These are phyloP conservation scores for Aspergillus pseudoglaucus DNA, from an alignment of 2,329 filamentous ascomycete genomes.

Conservation along the genomic window DNA sequence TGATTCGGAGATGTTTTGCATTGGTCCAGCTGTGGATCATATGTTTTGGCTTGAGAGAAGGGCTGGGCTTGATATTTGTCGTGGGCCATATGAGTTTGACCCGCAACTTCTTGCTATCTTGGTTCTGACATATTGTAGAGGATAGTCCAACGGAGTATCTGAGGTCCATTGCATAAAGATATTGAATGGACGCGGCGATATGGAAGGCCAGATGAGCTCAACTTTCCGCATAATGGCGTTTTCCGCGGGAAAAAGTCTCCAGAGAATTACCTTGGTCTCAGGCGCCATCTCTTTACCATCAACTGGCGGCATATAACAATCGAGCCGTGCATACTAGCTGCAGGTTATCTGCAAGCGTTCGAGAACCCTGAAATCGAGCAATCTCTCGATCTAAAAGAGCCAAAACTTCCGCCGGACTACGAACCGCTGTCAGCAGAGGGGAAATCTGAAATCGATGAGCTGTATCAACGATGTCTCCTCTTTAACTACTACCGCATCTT, in stretches of 20 bases:
- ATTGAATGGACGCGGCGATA: conserved; percentile 11
- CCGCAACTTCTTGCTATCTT: no score
- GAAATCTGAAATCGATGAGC: conserved; percentile 14
- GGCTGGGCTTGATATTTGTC: conserved; percentile 10
- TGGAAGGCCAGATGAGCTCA: conserved; percentile 12
- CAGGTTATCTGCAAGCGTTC: conserved; percentile 13
- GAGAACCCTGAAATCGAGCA: conserved; percentile 15
- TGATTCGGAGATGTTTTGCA: conserved; percentile 12
- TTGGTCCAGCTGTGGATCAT: conserved; percentile 17
- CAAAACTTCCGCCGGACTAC: conserved; percentile 12
- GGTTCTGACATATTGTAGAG: conserved; percentile 4
- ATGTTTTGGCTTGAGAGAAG: conserved; percentile 21
- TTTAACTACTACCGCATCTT: conserved; percentile 20
- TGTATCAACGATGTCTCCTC: conserved; percentile 10
- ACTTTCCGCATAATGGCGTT: conserved; percentile 6
- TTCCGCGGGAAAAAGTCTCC: not conserved
- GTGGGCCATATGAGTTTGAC: conserved; percentile 13
- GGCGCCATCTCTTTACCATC: conserved; percentile 15
- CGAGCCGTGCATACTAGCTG: conserved; percentile 10
- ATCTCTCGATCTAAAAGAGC: conserved; percentile 7
- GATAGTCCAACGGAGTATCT: conserved; percentile 11
- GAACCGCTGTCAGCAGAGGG: conserved; percentile 9
- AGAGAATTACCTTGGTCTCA: not conserved
- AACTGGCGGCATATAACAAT: conserved; percentile 20
- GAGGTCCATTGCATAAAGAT: conserved; percentile 11